These are phyloP conservation scores for Debaryomycetaceae sp. DNA, from an alignment of 1,139 yeast genomes.

Conservation along the genomic window DNA sequence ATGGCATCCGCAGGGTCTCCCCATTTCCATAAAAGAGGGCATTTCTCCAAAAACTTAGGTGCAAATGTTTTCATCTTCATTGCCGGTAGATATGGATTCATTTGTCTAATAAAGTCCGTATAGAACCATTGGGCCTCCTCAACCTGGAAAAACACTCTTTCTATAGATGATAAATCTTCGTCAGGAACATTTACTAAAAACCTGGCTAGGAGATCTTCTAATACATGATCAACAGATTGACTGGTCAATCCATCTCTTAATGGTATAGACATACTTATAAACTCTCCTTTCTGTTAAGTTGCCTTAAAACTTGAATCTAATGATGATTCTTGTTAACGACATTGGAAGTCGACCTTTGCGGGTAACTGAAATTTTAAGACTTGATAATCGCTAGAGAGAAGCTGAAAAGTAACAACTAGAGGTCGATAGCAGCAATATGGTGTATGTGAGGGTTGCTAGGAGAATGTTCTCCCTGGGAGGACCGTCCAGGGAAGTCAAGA, in stretches of 20 bases:
- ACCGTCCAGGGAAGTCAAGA: slow-evolving; percentile 3
- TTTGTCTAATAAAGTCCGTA: slow-evolving; percentile 73
- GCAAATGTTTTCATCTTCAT: slow-evolving; percentile 82
- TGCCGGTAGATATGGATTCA: slow-evolving; percentile 74
- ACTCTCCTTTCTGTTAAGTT: neutral
- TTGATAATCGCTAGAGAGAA: neutral
- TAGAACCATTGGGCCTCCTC: slow-evolving; percentile 99
- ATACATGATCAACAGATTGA: slow-evolving; percentile 67
- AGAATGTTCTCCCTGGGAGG: neutral
- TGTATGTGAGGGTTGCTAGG: neutral
- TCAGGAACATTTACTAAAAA: slow-evolving; percentile 89
- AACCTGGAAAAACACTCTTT: slow-evolving; percentile 86
- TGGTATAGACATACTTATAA: slow-evolving; percentile 46
- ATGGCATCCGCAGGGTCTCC: slow-evolving; percentile 74
- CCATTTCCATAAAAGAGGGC: slow-evolving; percentile 89
- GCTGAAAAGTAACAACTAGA: too few relatives aligned
- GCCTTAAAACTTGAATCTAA: neutral
- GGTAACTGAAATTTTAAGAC: neutral
- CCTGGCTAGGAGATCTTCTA: slow-evolving; percentile 86
- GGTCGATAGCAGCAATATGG: neutral
- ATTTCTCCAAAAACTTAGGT: slow-evolving; percentile 63
- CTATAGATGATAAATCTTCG: slow-evolving; percentile 83
- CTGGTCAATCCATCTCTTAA: slow-evolving; percentile 53
- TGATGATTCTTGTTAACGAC: neutral
- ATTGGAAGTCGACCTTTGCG: neutral